These are phyloP conservation scores for Pisolithus tinctorius DNA, from an alignment of 768 basidiomycete genomes.

Conservation along the genomic window DNA sequence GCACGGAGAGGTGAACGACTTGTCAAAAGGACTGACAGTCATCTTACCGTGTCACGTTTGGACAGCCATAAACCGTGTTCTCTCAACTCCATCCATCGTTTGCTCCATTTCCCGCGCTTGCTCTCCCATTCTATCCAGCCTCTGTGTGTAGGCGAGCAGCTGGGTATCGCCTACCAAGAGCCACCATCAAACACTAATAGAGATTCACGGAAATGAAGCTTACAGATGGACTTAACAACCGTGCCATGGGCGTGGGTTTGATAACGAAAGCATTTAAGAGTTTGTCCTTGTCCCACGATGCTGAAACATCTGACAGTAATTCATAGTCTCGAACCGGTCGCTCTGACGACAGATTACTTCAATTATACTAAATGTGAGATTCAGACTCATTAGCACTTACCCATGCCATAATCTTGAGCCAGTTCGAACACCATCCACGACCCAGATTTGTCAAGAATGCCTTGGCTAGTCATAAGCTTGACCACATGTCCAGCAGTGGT, in stretches of 20 bases:
- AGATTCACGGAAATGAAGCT: slow-evolving; percentile 21
- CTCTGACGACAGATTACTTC: slow-evolving; percentile 42
- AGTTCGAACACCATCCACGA: slow-evolving; percentile 91
- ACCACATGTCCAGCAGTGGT: slow-evolving; percentile 75
- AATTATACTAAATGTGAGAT: slow-evolving; percentile 7
- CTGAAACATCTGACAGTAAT: slow-evolving; percentile 66
- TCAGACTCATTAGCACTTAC: slow-evolving; percentile 37
- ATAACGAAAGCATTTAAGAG: slow-evolving; percentile 75
- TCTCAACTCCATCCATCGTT: slow-evolving; percentile 81
- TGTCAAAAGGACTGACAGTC: background rate
- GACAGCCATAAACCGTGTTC: slow-evolving; percentile 84
- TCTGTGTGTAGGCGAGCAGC: slow-evolving; percentile 34
- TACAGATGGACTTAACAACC: slow-evolving; percentile 53
- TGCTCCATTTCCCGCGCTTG: slow-evolving; percentile 93
- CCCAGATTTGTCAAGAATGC: slow-evolving; percentile 55
- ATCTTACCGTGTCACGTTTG: slow-evolving; percentile 76
- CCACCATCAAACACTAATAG: slow-evolving; percentile 36
- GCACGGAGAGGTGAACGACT: slow-evolving; percentile 1
- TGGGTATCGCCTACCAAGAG: slow-evolving; percentile 41
- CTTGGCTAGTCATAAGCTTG: slow-evolving; percentile 55
- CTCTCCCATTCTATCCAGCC: slow-evolving; percentile 84
- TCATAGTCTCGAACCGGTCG: slow-evolving; percentile 88
- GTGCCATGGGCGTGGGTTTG: slow-evolving; percentile 63
- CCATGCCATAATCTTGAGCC: slow-evolving; percentile 89
- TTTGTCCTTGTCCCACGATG: slow-evolving; percentile 85